These are phyloP conservation scores for Citrullus mucosospermus DNA, from an alignment of 306 rosid genomes.

Conservation along the genomic window DNA sequence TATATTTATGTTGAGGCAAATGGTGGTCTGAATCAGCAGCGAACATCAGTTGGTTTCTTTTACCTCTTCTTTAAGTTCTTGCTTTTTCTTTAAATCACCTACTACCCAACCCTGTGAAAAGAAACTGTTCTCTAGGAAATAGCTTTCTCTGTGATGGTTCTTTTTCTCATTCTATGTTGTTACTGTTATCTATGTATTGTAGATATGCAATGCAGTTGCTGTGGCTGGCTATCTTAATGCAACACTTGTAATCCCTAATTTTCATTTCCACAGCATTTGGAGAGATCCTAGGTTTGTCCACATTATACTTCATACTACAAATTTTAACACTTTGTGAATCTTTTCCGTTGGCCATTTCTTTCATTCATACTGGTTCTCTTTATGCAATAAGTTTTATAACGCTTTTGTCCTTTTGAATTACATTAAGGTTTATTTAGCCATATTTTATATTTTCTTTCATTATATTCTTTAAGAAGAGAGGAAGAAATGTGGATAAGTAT, in stretches of 20 bases:
- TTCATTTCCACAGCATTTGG: slow-evolving; percentile 98
- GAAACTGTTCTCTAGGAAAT: slow-evolving; percentile 2
- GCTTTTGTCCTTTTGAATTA: neutral
- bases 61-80: neutral
- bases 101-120: neutral
- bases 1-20: slow-evolving; percentile 90
- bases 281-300: slow-evolving; percentile 87
- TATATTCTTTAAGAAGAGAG: no score
- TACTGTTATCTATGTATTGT: slow-evolving; percentile 19
- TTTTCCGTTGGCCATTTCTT: neutral
- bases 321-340: neutral
- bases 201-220: slow-evolving; percentile 98
- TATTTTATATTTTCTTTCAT: neutral
- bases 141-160: slow-evolving; percentile 3
- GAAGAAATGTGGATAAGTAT: neutral
- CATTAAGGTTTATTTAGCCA: neutral
- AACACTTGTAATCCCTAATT: slow-evolving; percentile 89
- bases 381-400: neutral
- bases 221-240: slow-evolving; percentile 98
- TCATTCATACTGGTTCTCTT: neutral
- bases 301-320: neutral
- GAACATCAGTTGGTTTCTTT: slow-evolving; percentile 70
- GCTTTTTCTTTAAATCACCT: slow-evolving; percentile 2
- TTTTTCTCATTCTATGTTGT: slow-evolving; percentile 9
- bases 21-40: slow-evolving; percentile 94